Evolutionary conservation across 169 alveolate genomes (phyloP).

Genomic region (Cyclospora cayetanensis): DNA sequence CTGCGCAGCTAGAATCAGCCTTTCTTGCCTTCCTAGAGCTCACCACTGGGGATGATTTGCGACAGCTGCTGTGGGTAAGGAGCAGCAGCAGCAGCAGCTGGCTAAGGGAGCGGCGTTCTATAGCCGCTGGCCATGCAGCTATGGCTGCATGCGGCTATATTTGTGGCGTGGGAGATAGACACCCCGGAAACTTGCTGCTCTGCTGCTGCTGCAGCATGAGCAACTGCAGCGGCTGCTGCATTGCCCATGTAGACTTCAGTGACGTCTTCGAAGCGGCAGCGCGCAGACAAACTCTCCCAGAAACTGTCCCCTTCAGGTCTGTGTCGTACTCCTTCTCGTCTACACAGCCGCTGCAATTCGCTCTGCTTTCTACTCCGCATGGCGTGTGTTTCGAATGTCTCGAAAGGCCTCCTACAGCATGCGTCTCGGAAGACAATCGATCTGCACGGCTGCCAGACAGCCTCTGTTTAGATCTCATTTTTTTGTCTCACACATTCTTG

Average conservation of each 20-base stretch:
- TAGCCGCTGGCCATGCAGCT: conserved; percentile 87
- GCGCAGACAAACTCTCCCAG: conserved; percentile 93
- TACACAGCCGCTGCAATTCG: background rate
- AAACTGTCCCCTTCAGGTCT: conserved; percentile 89
- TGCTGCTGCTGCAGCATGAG: too few species aligned
- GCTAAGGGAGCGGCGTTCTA: conserved; percentile 89
- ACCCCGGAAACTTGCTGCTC: conserved; percentile 91
- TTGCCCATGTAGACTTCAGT: conserved; percentile 94
- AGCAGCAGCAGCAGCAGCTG: conserved; percentile 88
- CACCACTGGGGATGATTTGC: conserved; percentile 80
- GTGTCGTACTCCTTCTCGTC: background rate
- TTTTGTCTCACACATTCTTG: background rate
- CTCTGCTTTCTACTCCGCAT: background rate
- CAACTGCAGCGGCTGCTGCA: conserved; percentile 74
- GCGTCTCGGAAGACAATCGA: background rate
- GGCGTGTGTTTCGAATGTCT: background rate
- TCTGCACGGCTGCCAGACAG: background rate
- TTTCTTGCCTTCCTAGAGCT: conserved; percentile 31
- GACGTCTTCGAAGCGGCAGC: conserved; percentile 94
- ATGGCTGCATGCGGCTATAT: conserved; percentile 94
- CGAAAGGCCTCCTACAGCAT: background rate
- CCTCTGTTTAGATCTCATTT: too few species aligned
- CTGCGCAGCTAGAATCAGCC: conserved; percentile 42
- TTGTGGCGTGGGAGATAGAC: conserved; percentile 94
- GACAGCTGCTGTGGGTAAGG: conserved; percentile 87